Conservation (phyloP, 2,329 filamentous ascomycete species). For the Talaromyces marneffei region DNA sequence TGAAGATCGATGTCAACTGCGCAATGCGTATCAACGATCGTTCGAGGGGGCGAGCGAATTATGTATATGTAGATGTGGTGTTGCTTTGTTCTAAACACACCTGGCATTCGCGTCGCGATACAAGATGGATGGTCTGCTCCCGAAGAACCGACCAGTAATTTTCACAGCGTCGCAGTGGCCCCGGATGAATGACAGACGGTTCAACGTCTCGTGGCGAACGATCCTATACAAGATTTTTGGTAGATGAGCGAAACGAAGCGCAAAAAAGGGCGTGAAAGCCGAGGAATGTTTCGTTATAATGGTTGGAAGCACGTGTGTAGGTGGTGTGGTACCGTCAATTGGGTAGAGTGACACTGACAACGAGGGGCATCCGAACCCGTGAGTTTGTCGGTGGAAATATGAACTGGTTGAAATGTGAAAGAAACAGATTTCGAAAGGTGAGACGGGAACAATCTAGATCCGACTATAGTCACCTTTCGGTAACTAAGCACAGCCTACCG, state of each 20-base stretch:
- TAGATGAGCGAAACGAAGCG: neutral
- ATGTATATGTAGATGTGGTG: neutral
- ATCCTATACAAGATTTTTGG: neutral
- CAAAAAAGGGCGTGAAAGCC: neutral
- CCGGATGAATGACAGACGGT: too few relatives aligned
- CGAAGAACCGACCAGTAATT: neutral
- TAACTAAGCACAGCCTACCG: too few relatives aligned
- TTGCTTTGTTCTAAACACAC: neutral
- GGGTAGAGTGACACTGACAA: neutral
- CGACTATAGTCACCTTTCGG: too few relatives aligned
- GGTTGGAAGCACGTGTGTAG: neutral
- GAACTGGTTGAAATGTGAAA: neutral
- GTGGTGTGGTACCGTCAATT: neutral
- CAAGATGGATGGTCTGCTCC: too few relatives aligned
- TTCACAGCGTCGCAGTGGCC: neutral
- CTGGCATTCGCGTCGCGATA: neutral
- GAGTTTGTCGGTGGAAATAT: neutral
- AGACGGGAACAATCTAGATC: too few relatives aligned
- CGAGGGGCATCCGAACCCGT: neutral
- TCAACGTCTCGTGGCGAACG: neutral
- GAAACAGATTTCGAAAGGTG: too few relatives aligned
- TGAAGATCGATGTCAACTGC: neutral
- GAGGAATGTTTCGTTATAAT: neutral
- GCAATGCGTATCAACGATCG: neutral
- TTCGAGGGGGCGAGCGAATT: neutral